Percentiles rank a stretch among this genome's conserved stretches.
Evolutionary conservation across 306 rosid species (phyloP).

Genomic region (Quercus variabilis): DNA sequence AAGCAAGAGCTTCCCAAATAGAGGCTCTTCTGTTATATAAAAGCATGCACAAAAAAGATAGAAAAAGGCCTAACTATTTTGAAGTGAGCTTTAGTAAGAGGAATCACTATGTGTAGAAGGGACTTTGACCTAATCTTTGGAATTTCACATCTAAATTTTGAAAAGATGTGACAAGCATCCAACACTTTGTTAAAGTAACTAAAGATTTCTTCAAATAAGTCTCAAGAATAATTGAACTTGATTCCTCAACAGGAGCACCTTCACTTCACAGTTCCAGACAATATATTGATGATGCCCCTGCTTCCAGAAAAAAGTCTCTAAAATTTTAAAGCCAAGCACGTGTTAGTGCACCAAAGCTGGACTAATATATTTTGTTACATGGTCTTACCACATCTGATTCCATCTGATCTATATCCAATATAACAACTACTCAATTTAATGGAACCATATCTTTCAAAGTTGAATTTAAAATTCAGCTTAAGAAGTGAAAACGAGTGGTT

Average conservation of each 20-base stretch:
- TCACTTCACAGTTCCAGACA: constrained; percentile 19
- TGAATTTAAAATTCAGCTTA: constrained; percentile 14
- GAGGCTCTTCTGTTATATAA: background rate
- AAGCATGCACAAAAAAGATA: constrained; percentile 20
- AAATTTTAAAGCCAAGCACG: constrained; percentile 26
- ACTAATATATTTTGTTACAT: constrained; percentile 18
- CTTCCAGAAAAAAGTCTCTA: constrained; percentile 21
- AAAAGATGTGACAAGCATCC: constrained; percentile 68
- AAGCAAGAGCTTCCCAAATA: constrained; percentile 5
- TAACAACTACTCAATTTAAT: constrained; percentile 27
- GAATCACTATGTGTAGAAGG: constrained; percentile 35
- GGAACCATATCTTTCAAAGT: constrained; percentile 20
- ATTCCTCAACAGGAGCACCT: constrained; percentile 40
- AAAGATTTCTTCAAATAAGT: constrained; percentile 36
- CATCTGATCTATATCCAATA: constrained; percentile 21
- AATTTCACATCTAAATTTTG: constrained; percentile 38
- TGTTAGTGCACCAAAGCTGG: constrained; percentile 25
- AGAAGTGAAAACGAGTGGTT: constrained; percentile 33
- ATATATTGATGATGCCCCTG: constrained; percentile 20
- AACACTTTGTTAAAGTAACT: constrained; percentile 46
- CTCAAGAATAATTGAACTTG: constrained; percentile 50
- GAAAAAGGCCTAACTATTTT: constrained; percentile 29
- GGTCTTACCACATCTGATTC: background rate
- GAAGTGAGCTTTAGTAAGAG: constrained; percentile 26
- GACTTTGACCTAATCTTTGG: constrained; percentile 48